Base-by-base conservation (phyloP, 257 asterid species). In the Capsicum rhomboideum region DNA sequence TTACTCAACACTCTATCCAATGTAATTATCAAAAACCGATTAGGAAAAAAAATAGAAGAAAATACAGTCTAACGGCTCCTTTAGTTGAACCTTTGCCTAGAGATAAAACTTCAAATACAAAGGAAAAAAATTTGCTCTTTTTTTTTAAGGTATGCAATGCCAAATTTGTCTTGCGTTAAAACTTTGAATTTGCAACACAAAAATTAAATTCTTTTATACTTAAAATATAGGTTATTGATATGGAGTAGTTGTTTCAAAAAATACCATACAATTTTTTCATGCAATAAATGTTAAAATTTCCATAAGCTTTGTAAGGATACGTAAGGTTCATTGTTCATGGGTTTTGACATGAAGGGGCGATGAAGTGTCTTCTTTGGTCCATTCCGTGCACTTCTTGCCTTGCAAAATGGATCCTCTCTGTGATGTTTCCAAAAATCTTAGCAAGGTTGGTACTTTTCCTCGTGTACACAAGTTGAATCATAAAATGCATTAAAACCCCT, bases 351-450 rank as follows among this genome's bases (percentile, higher is more conserved):
- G 81, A 50, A 75, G 59, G 81, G 63, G 2, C 10, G 63, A 75
- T 75, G 81, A 75, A 75, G 44, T 75, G 81, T 75, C 81, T 75
- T 49, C 81, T 75, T 75, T 75, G 81, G 81, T 75, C 81, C 81
- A 75, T 49, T 75, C 81, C 81, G 44, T 75, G 81, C 20, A 61
- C 63, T 49, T 75, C 81, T 75, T 75, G 63, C 81, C 81, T 53
- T 75, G 44, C 81, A 75, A 75, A 75, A 23, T 75, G 81, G 23
- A 75, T 49, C 63, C 46, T 49, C 44, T 16, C 4, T 23, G 50
- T 75, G 61, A 75, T 50, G 44, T 44, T 49, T 49, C 81, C 49
- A 49, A 26, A 75, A 75, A 75, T 44, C 61, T 23, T 49, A 75
- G 26, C 17, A 75, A 75, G 81, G 81, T 75, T 75, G 26, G 81